A percentile compares a stretch with the other conserved stretches of the same genome.
phyloP scores from a whole-genome alignment of 106 monocot genomes.

The Dendrobium nobile region DNA sequence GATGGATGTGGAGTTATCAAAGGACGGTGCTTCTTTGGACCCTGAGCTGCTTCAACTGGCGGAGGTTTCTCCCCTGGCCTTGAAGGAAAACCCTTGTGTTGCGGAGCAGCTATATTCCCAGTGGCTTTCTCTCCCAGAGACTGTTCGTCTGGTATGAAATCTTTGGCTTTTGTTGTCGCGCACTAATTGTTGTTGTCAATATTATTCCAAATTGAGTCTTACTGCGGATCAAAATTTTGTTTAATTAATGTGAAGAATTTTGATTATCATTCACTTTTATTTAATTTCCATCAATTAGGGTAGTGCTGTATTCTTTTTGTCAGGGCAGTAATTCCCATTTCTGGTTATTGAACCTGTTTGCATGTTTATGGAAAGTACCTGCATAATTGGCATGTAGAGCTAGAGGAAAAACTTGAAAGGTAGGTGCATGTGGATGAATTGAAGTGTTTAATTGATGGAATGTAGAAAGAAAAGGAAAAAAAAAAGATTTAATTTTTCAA shows the following conservation, averaged over 20 bases:
- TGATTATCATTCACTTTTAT: not conserved
- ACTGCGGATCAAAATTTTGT: too few relatives aligned
- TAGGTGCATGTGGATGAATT: too few relatives aligned
- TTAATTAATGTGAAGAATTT: not conserved
- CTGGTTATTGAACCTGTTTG: not conserved
- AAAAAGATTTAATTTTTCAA: too few relatives aligned
- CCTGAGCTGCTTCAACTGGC: slow-evolving; percentile 79
- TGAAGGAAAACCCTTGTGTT: slow-evolving; percentile 65
- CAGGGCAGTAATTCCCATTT: not conserved
- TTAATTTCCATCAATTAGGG: not conserved
- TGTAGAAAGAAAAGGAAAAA: too few relatives aligned
- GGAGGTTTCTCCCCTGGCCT: slow-evolving; percentile 54
- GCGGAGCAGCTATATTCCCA: slow-evolving; percentile 68
- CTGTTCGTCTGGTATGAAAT: slow-evolving; percentile 43
- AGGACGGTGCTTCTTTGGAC: slow-evolving; percentile 58
- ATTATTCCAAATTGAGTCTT: too few relatives aligned
- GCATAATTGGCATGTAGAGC: too few relatives aligned
- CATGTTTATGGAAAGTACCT: too few relatives aligned
- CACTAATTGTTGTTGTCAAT: not conserved
- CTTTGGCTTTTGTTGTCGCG: not conserved
- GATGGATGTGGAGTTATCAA: slow-evolving; percentile 60
- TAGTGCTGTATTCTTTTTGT: not conserved
- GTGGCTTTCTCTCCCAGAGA: slow-evolving; percentile 86
- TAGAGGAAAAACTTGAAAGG: too few relatives aligned
- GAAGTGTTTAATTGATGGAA: too few relatives aligned